These are phyloP conservation scores for Sarcomyxa edulis DNA, from an alignment of 768 basidiomycete genomes.

Conservation along the genomic window DNA sequence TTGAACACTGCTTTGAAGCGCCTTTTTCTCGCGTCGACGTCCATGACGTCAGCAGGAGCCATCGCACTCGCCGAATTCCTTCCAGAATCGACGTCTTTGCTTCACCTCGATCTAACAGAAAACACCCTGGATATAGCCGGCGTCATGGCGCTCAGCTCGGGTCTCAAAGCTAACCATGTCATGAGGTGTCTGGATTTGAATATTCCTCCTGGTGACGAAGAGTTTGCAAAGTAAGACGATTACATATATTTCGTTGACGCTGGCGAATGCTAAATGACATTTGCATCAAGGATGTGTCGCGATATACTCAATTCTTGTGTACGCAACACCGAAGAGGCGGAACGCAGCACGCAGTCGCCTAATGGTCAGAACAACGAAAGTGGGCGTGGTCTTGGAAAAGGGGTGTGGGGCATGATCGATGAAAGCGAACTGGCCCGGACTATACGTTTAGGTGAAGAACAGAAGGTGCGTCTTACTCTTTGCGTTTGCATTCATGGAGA, in stretches of 20 bases:
- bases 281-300: constrained; percentile 58
- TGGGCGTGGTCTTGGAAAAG: constrained; percentile 56
- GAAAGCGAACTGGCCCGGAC: constrained; percentile 77
- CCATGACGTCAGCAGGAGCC: constrained; percentile 76
- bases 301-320: constrained; percentile 89
- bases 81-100: constrained; percentile 78
- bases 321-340: constrained; percentile 89
- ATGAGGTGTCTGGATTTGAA: constrained; percentile 93
- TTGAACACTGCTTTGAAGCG: constrained; percentile 89
- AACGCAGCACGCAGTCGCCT: constrained; percentile 29
- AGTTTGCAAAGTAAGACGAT: constrained; percentile 56
- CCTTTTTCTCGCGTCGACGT: constrained; percentile 83
- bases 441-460: constrained; percentile 53
- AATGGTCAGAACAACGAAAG: constrained; percentile 22
- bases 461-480: constrained; percentile 31
- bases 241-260: constrained; percentile 2
- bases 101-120: constrained; percentile 87
- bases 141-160: constrained; percentile 86
- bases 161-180: constrained; percentile 76
- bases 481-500: constrained; percentile 5
- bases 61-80: constrained; percentile 96
- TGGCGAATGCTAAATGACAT: constrained; percentile 12
- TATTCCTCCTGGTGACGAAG: constrained; percentile 81
- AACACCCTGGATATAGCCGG: constrained; percentile 86
- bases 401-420: constrained; percentile 83